Conservation (phyloP, 441 rosid genomes). For the Lepidium campestre region DNA sequence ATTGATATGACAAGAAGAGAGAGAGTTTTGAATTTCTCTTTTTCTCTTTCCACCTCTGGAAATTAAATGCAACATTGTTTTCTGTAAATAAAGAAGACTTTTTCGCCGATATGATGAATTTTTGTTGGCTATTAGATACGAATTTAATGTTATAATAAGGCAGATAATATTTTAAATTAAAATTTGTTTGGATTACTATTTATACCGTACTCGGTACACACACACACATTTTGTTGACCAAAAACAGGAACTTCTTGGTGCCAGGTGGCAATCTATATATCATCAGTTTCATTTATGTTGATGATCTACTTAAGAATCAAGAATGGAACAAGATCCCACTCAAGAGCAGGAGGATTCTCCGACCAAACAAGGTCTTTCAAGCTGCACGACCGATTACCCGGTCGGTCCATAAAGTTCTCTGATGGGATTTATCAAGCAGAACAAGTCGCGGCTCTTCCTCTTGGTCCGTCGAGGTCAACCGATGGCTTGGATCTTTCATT, state of each 20-base stretch:
- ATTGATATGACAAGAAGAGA: conserved; percentile 26
- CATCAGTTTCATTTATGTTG: too few species aligned
- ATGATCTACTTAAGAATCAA: too few species aligned
- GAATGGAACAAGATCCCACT: neutral
- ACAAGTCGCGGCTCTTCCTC: neutral
- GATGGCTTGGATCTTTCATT: neutral
- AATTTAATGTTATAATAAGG: neutral
- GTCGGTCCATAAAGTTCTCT: too few species aligned
- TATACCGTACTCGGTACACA: too few species aligned
- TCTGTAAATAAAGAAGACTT: conserved; percentile 5
- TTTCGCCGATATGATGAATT: neutral
- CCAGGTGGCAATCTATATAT: too few species aligned
- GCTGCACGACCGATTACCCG: neutral
- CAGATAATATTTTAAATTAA: too few species aligned
- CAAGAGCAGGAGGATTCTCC: too few species aligned
- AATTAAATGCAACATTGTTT: conserved; percentile 23
- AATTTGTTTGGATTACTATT: too few species aligned
- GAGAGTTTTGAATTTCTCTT: conserved; percentile 13
- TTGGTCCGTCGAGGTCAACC: neutral
- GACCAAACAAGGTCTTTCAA: neutral
- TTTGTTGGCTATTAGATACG: neutral
- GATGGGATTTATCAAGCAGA: too few species aligned
- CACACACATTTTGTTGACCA: too few species aligned
- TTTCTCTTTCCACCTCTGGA: conserved; percentile 13
- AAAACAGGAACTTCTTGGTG: too few species aligned